A percentile compares a stretch with the other conserved stretches of the same genome.
phyloP scores from a whole-genome alignment of 169 alveolate genomes.

The Miamiensis avidus region DNA sequence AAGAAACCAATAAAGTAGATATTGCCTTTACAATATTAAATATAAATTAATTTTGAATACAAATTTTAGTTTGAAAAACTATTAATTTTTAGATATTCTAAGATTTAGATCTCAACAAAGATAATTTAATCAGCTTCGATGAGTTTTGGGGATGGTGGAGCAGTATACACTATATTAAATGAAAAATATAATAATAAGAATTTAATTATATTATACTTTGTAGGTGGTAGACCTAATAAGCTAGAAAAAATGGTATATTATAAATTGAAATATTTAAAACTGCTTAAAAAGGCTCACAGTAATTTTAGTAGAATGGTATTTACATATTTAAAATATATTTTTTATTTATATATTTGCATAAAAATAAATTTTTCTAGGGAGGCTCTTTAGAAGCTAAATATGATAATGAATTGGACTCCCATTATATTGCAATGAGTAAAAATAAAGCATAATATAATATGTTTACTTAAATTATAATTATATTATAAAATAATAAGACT shows the following conservation, averaged over 20 bases:
- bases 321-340: too few species aligned
- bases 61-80: too few species aligned
- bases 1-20: background rate
- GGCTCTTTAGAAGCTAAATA: slow-evolving; percentile 3
- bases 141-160: slow-evolving; percentile 24
- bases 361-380: background rate
- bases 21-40: too few species aligned
- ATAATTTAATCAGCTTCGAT: background rate
- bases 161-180: background rate
- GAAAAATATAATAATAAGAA: too few species aligned
- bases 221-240: slow-evolving; percentile 15
- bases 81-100: slow-evolving; percentile 3
- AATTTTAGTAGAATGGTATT: slow-evolving; percentile 7
- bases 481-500: background rate
- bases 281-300: slow-evolving; percentile 1
- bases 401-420: background rate
- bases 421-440: slow-evolving; percentile 9
- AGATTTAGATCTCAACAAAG: slow-evolving; percentile 14
- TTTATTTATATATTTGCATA: too few species aligned
- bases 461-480: background rate
- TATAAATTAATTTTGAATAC: too few species aligned
- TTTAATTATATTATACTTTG: too few species aligned
- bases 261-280: slow-evolving; percentile 7
- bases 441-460: too few species aligned
- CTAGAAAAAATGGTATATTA: slow-evolving; percentile 19